Evolutionary conservation across 2,329 filamentous ascomycete species (phyloP).

Genomic region (Fusarium ramigenum): DNA sequence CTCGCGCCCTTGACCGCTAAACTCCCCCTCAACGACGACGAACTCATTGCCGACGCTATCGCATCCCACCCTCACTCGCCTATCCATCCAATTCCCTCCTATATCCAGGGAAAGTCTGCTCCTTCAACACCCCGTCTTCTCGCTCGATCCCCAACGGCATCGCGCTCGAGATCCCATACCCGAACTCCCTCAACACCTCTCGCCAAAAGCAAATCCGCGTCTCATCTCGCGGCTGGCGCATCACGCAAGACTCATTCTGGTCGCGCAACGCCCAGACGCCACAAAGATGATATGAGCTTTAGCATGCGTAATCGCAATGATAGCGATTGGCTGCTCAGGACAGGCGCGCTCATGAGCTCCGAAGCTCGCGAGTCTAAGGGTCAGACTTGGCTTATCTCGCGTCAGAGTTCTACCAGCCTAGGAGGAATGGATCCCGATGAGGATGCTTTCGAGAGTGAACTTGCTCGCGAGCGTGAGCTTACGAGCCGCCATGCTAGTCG

Average conservation of each 20-base stretch:
- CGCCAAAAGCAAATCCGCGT: constrained; percentile 71
- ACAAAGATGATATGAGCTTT: constrained; percentile 44
- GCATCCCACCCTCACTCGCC: constrained; percentile 41
- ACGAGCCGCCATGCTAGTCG: constrained; percentile 60
- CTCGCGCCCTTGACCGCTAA: constrained; percentile 72
- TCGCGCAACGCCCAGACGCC: constrained; percentile 49
- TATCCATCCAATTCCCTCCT: constrained; percentile 53
- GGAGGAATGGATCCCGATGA: constrained; percentile 63
- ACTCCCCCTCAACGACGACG: constrained; percentile 65
- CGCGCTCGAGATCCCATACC: constrained; percentile 57
- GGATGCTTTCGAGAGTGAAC: constrained; percentile 61
- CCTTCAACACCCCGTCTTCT: constrained; percentile 72
- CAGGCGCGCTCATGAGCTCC: constrained; percentile 69
- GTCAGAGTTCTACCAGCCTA: constrained; percentile 71
- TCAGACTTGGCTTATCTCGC: constrained; percentile 73
- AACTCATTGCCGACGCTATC: constrained; percentile 53
- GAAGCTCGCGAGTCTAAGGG: constrained; percentile 74
- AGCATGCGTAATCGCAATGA: constrained; percentile 55
- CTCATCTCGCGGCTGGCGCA: constrained; percentile 55
- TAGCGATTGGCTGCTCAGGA: constrained; percentile 72
- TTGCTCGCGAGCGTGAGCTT: constrained; percentile 60
- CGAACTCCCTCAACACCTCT: constrained; percentile 55
- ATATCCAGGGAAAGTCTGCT: constrained; percentile 69
- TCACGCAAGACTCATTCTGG: constrained; percentile 42
- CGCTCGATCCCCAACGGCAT: constrained; percentile 63